A percentile compares a stretch with the other conserved stretches of the same genome.
Conservation (phyloP, 2,329 filamentous ascomycete species). For the Bertia moriformis region DNA sequence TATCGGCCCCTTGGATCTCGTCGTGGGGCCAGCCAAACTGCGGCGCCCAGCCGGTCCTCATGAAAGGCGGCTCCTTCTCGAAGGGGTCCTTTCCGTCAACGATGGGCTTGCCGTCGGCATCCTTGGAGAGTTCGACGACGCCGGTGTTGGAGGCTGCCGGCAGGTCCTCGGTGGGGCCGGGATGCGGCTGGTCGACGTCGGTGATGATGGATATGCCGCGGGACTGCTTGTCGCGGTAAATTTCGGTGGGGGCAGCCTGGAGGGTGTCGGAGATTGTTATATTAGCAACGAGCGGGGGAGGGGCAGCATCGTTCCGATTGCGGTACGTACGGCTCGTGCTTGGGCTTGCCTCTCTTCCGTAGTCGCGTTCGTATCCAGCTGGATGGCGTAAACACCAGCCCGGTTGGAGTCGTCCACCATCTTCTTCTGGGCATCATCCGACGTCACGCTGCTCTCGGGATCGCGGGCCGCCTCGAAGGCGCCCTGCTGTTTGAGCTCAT, state of each 20-base stretch:
- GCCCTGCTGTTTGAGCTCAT: conserved; percentile 70
- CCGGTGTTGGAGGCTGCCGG: conserved; percentile 60
- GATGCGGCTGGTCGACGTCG: conserved; percentile 60
- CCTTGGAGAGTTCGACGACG: conserved; percentile 39
- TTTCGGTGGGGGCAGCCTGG: conserved; percentile 48
- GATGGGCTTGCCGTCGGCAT: conserved; percentile 30
- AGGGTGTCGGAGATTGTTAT: conserved; percentile 8
- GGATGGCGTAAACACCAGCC: conserved; percentile 66
- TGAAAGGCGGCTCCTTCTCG: conserved; percentile 32
- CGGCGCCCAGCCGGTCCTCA: conserved; percentile 72
- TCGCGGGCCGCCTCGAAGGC: conserved; percentile 65
- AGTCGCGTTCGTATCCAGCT: conserved; percentile 74
- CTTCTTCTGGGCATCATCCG: conserved; percentile 58
- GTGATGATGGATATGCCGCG: conserved; percentile 61
- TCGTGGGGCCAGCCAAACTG: conserved; percentile 61
- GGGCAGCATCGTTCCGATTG: too few species aligned
- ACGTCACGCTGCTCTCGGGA: conserved; percentile 50
- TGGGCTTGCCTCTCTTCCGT: conserved; percentile 73
- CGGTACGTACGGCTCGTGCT: conserved; percentile 52
- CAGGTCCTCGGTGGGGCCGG: conserved; percentile 58
- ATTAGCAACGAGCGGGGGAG: too few species aligned
- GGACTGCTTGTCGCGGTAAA: conserved; percentile 43
- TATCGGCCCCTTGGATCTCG: conserved; percentile 41
- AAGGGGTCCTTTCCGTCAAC: conserved; percentile 34
- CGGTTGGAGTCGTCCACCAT: conserved; percentile 66